Percentiles rank a stretch among this genome's conserved stretches.
phyloP scores from a whole-genome alignment of 371 early-diverging fungal genomes.

The Haplosporangium sp. region DNA sequence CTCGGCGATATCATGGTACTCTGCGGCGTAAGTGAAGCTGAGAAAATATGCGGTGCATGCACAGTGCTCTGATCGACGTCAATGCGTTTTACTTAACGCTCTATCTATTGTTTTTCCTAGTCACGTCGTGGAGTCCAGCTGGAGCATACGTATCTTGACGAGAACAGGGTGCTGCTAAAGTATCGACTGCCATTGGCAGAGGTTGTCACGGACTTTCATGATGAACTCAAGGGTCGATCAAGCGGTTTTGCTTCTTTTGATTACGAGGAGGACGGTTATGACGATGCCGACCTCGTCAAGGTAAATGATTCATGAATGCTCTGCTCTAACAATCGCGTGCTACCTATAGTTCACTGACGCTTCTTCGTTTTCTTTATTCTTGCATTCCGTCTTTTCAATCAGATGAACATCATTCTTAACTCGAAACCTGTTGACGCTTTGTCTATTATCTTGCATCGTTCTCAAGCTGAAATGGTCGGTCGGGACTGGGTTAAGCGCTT shows the following conservation, averaged over 20 bases:
- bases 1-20: slow-evolving; percentile 92
- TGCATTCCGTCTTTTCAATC: background rate
- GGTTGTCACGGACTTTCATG: slow-evolving; percentile 94
- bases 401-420: slow-evolving; percentile 92
- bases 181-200: slow-evolving; percentile 92
- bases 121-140: slow-evolving; percentile 83
- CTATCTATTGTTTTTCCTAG: slow-evolving; percentile 31
- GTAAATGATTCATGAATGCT: slow-evolving; percentile 56
- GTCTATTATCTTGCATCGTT: slow-evolving; percentile 87
- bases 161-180: slow-evolving; percentile 88
- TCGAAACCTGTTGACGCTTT: slow-evolving; percentile 94
- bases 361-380: background rate
- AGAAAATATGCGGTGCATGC: background rate
- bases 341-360: background rate
- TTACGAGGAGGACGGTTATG: slow-evolving; percentile 95
- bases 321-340: background rate
- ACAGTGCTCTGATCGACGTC: background rate
- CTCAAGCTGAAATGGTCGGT: slow-evolving; percentile 77
- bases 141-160: slow-evolving; percentile 89
- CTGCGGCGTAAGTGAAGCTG: slow-evolving; percentile 74
- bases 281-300: slow-evolving; percentile 91
- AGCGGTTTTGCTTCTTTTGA: slow-evolving; percentile 97
- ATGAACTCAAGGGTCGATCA: slow-evolving; percentile 89
- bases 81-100: too few relatives aligned
- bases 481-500: slow-evolving; percentile 85